Base-by-base conservation (phyloP, 1,139 yeast species). In the Protomyces pachydermus region DNA sequence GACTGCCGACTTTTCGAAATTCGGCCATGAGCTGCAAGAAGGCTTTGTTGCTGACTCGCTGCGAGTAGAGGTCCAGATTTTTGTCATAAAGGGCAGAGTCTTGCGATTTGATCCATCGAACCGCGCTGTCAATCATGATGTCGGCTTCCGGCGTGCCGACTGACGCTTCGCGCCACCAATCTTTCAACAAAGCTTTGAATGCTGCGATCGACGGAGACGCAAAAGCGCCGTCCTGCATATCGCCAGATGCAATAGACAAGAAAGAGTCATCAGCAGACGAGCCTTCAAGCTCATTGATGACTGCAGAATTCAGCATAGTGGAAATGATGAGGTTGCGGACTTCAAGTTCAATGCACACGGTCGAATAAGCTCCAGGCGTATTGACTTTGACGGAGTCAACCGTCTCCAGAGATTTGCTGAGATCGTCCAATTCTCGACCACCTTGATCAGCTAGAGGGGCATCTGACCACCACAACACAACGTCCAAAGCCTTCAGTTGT, bases 91-190 rank as follows among this genome's bases (percentile, higher is more conserved):
- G 77, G 70, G 74, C 81, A 0, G 97, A 88, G 25, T 82, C 82
- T 12, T 87, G 83, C 60, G 85, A 82, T 68, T 90, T 90, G 25
- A 91, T 89, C 99, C 99, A 93, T 3, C 86, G 80, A 2, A 90
- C 88, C 73, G 93, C 85, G 50, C 85, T 82, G 70, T 89, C 89
- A 70, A 93, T 87, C 82, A 93, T 82, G 0, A 89, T 78, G 73
- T 93, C 98, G 0, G 97, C 97, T 69, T 85, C 85, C 9, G 79
- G 71, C 69, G 87, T 82, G 67, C 84, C 84, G 38, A 80, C 79
- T 65, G 88, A 76, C 0, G 97, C 98, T 72, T 86, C 88, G 72
- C 90, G 95, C 97, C 98, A 93, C 97, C 97, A 90, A 52, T 81
- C 85, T 70, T 87, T 89, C 8, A 95, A 87, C 82, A 93, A 79